Evolutionary conservation across 768 basidiomycete species (phyloP).

Genomic region (Lepiota brunneoincarnata): DNA sequence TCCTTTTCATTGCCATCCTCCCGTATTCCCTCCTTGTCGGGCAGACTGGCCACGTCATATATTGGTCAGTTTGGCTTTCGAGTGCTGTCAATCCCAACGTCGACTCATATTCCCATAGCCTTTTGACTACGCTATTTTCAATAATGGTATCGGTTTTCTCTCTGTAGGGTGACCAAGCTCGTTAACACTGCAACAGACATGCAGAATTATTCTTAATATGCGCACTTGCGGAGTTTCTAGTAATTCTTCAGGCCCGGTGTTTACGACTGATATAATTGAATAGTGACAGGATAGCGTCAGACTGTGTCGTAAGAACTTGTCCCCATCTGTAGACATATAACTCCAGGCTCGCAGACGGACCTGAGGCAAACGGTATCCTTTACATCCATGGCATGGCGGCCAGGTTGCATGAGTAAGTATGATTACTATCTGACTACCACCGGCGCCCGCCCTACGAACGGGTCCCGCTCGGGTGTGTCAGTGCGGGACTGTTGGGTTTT

Average conservation of each 20-base stretch:
- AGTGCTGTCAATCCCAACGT: background rate
- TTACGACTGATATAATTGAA: background rate
- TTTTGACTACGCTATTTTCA: background rate
- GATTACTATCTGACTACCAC: too few relatives aligned
- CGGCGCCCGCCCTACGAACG: too few relatives aligned
- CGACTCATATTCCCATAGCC: background rate
- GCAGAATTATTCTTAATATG: conserved; percentile 5
- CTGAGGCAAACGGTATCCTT: too few relatives aligned
- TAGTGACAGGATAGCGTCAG: too few relatives aligned
- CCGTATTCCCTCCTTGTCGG: background rate
- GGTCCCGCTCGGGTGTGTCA: too few relatives aligned
- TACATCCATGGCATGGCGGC: too few relatives aligned
- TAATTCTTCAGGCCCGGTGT: background rate
- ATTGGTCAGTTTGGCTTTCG: background rate
- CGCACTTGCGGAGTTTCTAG: background rate
- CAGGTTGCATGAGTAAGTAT: too few relatives aligned
- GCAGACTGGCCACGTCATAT: conserved; percentile 1
- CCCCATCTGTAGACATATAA: too few relatives aligned
- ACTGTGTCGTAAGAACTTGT: too few relatives aligned
- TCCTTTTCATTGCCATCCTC: background rate
- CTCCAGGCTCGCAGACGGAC: too few relatives aligned
- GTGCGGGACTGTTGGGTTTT: too few relatives aligned
- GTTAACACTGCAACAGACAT: background rate
- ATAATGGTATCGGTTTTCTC: background rate
- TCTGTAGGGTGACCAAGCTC: background rate